Percentiles rank a stretch among this genome's conserved stretches.
Evolutionary conservation across 176 grass and related monocot genomes (phyloP).

Genomic region (sorghum (Sorghum bicolor)): DNA sequence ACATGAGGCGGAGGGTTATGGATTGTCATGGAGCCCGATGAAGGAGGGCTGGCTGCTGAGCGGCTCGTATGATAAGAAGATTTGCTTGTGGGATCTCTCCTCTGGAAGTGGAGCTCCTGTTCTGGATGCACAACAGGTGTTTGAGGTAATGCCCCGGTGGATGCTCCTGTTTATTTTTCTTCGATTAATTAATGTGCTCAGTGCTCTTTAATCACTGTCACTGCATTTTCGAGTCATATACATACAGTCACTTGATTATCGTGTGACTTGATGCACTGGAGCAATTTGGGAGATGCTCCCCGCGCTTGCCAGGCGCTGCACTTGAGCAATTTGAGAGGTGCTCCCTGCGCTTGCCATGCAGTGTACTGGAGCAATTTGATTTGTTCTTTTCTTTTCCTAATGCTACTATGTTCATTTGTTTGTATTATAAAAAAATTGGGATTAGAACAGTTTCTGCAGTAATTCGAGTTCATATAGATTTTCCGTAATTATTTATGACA

Average conservation of each 20-base stretch:
- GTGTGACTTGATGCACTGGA: neutral
- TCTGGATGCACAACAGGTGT: constrained; percentile 73
- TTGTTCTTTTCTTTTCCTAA: neutral
- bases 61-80: constrained; percentile 91
- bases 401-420: neutral
- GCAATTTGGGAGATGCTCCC: too few species aligned
- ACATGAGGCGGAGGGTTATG: constrained; percentile 78
- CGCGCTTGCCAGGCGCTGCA: too few species aligned
- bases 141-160: constrained; percentile 63
- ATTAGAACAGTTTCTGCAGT: neutral
- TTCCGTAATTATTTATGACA: neutral
- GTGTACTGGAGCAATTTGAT: neutral
- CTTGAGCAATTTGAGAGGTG: too few species aligned
- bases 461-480: neutral
- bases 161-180: neutral
- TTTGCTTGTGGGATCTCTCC: constrained; percentile 86
- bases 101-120: constrained; percentile 28
- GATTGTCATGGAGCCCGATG: constrained; percentile 67
- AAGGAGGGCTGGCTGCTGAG: constrained; percentile 84
- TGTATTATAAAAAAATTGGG: neutral
- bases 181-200: neutral
- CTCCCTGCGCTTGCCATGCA: too few species aligned
- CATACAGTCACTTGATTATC: neutral
- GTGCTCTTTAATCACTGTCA: neutral
- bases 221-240: neutral